phyloP scores from a whole-genome alignment of 805 yeast genomes.

The Allodekkera sacchari region DNA sequence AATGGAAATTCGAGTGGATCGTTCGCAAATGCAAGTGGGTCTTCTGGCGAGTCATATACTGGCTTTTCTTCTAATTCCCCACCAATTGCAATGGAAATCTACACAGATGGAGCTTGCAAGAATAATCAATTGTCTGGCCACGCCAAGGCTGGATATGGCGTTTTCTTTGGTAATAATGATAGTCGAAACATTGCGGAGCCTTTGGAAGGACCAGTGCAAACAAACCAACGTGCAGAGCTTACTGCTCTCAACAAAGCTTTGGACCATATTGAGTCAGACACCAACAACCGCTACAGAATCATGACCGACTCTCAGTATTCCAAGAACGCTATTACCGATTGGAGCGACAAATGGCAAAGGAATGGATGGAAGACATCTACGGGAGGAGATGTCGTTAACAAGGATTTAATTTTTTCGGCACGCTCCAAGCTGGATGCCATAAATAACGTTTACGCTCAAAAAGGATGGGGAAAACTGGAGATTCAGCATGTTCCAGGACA shows the following conservation, averaged over 20 bases:
- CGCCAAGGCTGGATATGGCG: conserved; percentile 64
- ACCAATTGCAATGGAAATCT: conserved; percentile 26
- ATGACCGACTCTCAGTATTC: conserved; percentile 68
- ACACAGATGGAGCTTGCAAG: conserved; percentile 88
- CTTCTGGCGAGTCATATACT: background rate
- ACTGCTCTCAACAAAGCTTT: conserved; percentile 57
- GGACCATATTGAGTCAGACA: conserved; percentile 26
- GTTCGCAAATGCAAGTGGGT: background rate
- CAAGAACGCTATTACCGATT: conserved; percentile 43
- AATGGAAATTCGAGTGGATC: background rate
- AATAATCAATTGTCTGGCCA: conserved; percentile 21
- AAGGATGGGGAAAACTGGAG: conserved; percentile 30
- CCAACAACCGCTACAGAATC: conserved; percentile 30
- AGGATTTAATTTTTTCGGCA: conserved; percentile 33
- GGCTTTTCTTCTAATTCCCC: conserved; percentile 2
- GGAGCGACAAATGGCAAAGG: conserved; percentile 49
- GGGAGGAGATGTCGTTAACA: conserved; percentile 40
- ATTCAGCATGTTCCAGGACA: conserved; percentile 70
- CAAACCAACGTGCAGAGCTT: conserved; percentile 80
- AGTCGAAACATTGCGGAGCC: conserved; percentile 47
- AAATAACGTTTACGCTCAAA: conserved; percentile 26
- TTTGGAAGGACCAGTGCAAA: conserved; percentile 40
- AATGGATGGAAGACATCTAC: conserved; percentile 45
- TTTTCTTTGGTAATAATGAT: conserved; percentile 53
- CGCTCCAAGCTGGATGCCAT: conserved; percentile 21